Conservation (phyloP, 768 basidiomycete genomes). For the Amyloporia xantha region DNA sequence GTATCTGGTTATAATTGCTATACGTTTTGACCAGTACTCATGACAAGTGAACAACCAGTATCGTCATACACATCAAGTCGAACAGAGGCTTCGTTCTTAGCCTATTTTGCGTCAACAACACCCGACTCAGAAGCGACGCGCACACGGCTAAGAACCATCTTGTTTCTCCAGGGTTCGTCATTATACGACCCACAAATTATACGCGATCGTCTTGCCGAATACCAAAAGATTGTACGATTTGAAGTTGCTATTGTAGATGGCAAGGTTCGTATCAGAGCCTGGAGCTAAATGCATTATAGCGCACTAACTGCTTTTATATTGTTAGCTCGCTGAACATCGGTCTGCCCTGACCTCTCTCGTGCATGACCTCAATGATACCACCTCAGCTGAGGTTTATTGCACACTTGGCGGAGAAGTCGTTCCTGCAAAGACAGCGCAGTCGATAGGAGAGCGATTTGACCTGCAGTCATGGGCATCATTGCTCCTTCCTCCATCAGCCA, state of each 20-base stretch:
- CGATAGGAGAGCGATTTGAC: constrained; percentile 41
- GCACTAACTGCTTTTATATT: constrained; percentile 7
- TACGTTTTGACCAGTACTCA: constrained; percentile 1
- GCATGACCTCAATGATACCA: constrained; percentile 60
- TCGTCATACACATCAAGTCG: constrained; percentile 23
- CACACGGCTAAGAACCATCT: constrained; percentile 62
- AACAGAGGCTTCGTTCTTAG: constrained; percentile 43
- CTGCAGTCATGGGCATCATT: constrained; percentile 52
- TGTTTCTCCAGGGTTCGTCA: constrained; percentile 75
- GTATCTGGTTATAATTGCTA: constrained; percentile 26
- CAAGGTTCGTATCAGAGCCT: constrained; percentile 44
- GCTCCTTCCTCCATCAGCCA: constrained; percentile 25
- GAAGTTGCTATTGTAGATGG: constrained; percentile 77
- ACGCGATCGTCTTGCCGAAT: constrained; percentile 36
- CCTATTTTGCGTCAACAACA: constrained; percentile 78
- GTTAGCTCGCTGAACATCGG: constrained; percentile 50
- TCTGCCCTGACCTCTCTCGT: constrained; percentile 63
- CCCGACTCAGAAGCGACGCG: constrained; percentile 73
- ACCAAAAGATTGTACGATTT: constrained; percentile 51
- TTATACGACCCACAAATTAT: constrained; percentile 53
- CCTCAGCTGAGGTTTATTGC: constrained; percentile 84
- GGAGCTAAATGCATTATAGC: not conserved
- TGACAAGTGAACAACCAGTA: constrained; percentile 13
- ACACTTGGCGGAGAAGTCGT: constrained; percentile 73
- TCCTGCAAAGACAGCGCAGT: constrained; percentile 46